Evolutionary conservation across 2,329 filamentous ascomycete genomes (phyloP).

Genomic region (Clarireedia monteithiana): DNA sequence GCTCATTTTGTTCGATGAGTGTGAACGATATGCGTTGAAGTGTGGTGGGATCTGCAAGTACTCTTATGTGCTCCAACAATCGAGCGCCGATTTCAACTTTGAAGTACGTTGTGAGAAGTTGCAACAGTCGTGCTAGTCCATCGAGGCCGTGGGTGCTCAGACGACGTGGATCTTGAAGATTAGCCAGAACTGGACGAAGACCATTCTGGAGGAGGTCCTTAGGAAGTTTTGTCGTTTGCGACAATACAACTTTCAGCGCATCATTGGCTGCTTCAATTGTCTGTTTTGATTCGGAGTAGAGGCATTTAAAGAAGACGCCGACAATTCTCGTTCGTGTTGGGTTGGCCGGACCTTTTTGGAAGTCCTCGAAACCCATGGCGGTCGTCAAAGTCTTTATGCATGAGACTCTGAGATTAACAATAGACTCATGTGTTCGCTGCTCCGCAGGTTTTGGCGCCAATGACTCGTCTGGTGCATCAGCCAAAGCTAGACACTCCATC

Average conservation of each 20-base stretch:
- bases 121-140: slow-evolving; percentile 80
- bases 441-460: slow-evolving; percentile 89
- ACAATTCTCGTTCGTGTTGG: slow-evolving; percentile 67
- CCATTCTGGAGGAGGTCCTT: slow-evolving; percentile 95
- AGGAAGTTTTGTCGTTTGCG: slow-evolving; percentile 82
- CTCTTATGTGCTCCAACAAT: slow-evolving; percentile 88
- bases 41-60: slow-evolving; percentile 71
- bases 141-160: slow-evolving; percentile 84
- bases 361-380: slow-evolving; percentile 89
- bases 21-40: slow-evolving; percentile 91
- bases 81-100: slow-evolving; percentile 95
- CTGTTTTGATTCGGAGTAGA: slow-evolving; percentile 87
- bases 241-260: slow-evolving; percentile 79
- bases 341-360: slow-evolving; percentile 67
- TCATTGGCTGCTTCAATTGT: slow-evolving; percentile 92
- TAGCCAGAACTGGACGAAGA: slow-evolving; percentile 89
- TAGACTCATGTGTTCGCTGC: slow-evolving; percentile 90
- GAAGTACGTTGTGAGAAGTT: slow-evolving; percentile 94
- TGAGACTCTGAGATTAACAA: slow-evolving; percentile 83
- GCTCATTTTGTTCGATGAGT: slow-evolving; percentile 82
- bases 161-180: slow-evolving; percentile 86
- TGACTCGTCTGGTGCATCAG: slow-evolving; percentile 90
- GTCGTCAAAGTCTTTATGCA: slow-evolving; percentile 90
- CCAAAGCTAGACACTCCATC: slow-evolving; percentile 87
- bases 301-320: slow-evolving; percentile 92